Base-by-base conservation (phyloP, 495 filamentous ascomycete genomes). In the Parmelia sp. region DNA sequence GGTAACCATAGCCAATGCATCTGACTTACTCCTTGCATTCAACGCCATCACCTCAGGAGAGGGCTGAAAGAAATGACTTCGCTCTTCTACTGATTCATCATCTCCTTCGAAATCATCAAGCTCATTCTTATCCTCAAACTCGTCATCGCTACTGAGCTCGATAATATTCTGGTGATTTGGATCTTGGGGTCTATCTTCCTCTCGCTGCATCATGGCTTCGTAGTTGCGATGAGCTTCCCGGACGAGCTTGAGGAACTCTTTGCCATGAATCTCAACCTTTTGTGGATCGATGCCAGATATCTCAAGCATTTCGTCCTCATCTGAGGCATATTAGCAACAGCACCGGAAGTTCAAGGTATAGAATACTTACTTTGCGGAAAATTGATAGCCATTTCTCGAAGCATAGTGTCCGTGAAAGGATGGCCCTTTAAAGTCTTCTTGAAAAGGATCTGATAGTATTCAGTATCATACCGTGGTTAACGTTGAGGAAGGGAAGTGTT, bases 361-460 rank as follows among this genome's bases (percentile, higher is more conserved):
- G 19, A 51, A 23, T 12, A 23, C 37, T 77, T 79, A 74, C 83
- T 77, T 69, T 82, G 87, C 66, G 93, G 87, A 55, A 89, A 91
- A 36, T 77, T 69, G 47, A 96, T 88, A 8, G 84, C 90, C 88
- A 98, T 96, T 69, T 90, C 86, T 33, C 91, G 86, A 59, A 95
- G 77, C 2, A 90, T 78, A 35, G 80, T 81, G 69, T 96, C 91
- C 1, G 87, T 86, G 72, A 97, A 97, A 4, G 89, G 87, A 58
- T 82, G 76, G 23, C 76, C 79, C 15, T 87, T 84, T 25, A 90
- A 76, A 15, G 76, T 72, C 47, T 85, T 86, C 14, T 79, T 74
- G 56, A 86, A 80, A 61, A 91, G 81, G 33, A 97, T 76, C 61
- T 84, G 58, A 36, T 42, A 10, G n/a, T 25, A 61, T 69, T 74